Conservation (phyloP, 768 basidiomycete species). For the Boletus sp. region DNA sequence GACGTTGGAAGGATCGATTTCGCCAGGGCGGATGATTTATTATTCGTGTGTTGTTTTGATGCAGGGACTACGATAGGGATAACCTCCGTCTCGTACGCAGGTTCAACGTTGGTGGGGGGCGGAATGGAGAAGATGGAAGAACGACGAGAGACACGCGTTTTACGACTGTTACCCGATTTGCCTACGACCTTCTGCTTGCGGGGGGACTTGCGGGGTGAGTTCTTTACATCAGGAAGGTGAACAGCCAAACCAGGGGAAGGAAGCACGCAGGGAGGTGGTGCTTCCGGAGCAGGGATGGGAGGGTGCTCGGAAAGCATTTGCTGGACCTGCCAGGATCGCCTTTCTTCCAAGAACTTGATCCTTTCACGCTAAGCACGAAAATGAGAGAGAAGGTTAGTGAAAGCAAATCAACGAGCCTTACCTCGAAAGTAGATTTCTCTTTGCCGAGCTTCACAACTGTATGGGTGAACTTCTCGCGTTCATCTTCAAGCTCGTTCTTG, state of each 20-base stretch:
- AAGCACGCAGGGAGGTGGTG: constrained; percentile 20
- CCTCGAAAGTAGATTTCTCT: constrained; percentile 67
- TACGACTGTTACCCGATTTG: constrained; percentile 44
- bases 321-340: constrained; percentile 67
- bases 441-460: constrained; percentile 60
- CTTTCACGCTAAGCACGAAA: constrained; percentile 50
- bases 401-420: constrained; percentile 26
- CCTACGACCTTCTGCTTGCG: constrained; percentile 44
- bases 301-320: constrained; percentile 58
- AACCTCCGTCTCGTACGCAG: constrained; percentile 53
- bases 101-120: constrained; percentile 35
- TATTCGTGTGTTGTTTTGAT: constrained; percentile 24
- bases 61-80: constrained; percentile 33
- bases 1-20: constrained; percentile 60
- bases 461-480: constrained; percentile 61
- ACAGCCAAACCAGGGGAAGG: constrained; percentile 23
- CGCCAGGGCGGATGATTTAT: constrained; percentile 26
- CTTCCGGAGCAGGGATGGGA: constrained; percentile 32
- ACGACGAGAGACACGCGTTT: constrained; percentile 44
- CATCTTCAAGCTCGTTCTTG: constrained; percentile 57
- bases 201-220: constrained; percentile 44
- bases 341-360: constrained; percentile 61
- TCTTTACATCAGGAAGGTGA: constrained; percentile 32
- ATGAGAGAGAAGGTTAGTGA: not conserved
- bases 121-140: constrained; percentile 40